phyloP scores from a whole-genome alignment of 1,284 basidiomycete species.

The Gomphus bonarii region DNA sequence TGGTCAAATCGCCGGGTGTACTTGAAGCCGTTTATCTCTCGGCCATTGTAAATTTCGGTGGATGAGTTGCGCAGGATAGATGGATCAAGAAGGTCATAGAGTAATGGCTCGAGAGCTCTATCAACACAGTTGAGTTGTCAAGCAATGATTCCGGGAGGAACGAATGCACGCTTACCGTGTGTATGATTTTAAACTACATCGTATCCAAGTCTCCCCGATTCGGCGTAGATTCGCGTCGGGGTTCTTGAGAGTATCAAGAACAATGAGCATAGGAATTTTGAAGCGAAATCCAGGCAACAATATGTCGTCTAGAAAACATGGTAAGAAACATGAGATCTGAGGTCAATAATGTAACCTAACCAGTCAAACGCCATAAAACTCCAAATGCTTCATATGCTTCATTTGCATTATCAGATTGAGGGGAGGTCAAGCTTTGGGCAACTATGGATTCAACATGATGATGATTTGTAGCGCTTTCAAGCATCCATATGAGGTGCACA shows the following conservation, averaged over 20 bases:
- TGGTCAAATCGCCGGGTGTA: slow-evolving; percentile 77
- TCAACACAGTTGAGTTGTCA: slow-evolving; percentile 12
- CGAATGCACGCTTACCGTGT: slow-evolving; percentile 51
- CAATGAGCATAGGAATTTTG: slow-evolving; percentile 77
- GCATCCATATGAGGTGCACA: slow-evolving; percentile 78
- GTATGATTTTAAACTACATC: slow-evolving; percentile 86
- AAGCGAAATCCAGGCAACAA: slow-evolving; percentile 73
- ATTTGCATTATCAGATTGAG: slow-evolving; percentile 35
- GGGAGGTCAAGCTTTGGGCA: slow-evolving; percentile 54
- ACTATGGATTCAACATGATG: slow-evolving; percentile 71
- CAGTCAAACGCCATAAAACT: slow-evolving; percentile 83
- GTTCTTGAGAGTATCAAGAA: slow-evolving; percentile 74
- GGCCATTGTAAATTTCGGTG: slow-evolving; percentile 45
- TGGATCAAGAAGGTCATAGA: slow-evolving; percentile 72
- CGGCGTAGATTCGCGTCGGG: slow-evolving; percentile 66
- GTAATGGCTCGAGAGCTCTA: slow-evolving; percentile 80
- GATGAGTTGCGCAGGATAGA: slow-evolving; percentile 42
- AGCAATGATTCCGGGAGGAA: background rate
- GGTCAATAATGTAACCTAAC: slow-evolving; percentile 30
- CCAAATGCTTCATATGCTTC: slow-evolving; percentile 83
- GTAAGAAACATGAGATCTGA: slow-evolving; percentile 8
- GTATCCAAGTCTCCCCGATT: slow-evolving; percentile 91
- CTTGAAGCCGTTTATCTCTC: slow-evolving; percentile 52
- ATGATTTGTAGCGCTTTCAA: slow-evolving; percentile 54
- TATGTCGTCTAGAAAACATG: slow-evolving; percentile 55